Evolutionary conservation across 2,329 filamentous ascomycete species (phyloP).

Genomic region (Aspergillus quadrilineatus): DNA sequence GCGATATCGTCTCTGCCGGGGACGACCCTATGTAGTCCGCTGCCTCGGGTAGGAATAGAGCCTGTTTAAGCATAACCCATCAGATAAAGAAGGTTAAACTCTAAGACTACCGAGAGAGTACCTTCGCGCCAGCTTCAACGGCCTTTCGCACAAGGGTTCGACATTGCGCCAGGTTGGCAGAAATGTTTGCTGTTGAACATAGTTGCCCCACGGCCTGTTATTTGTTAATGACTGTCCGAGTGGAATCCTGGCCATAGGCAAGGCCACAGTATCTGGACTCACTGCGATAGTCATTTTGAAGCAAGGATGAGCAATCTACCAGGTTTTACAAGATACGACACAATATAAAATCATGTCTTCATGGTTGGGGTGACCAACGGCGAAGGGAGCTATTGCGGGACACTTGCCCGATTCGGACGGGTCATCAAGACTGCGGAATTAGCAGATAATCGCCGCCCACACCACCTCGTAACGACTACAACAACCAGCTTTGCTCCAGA

Average conservation of each 20-base stretch:
- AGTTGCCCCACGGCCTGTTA: conserved; percentile 81
- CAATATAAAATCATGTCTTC: neutral
- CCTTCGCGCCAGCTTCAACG: conserved; percentile 73
- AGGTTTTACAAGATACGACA: neutral
- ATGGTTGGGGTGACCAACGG: conserved; percentile 1
- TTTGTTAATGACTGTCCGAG: neutral
- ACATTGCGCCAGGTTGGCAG: conserved; percentile 78
- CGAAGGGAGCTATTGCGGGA: conserved; percentile 16
- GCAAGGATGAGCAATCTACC: neutral
- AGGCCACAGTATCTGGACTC: neutral
- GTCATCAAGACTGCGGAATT: conserved; percentile 17
- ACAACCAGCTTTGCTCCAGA: conserved; percentile 23
- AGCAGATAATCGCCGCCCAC: conserved; percentile 14
- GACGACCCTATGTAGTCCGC: conserved; percentile 79
- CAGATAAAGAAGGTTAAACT: neutral
- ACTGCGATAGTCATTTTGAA: conserved; percentile 31
- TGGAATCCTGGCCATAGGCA: neutral
- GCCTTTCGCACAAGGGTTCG: conserved; percentile 70
- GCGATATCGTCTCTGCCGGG: conserved; percentile 64
- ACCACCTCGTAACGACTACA: conserved; percentile 14
- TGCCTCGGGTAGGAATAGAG: conserved; percentile 89
- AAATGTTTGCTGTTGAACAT: conserved; percentile 76
- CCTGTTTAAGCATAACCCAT: conserved; percentile 43
- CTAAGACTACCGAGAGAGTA: conserved; percentile 34
- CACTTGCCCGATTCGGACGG: conserved; percentile 25